phyloP scores from a whole-genome alignment of 1,284 basidiomycete genomes.

The Puccinia brachypodii region DNA sequence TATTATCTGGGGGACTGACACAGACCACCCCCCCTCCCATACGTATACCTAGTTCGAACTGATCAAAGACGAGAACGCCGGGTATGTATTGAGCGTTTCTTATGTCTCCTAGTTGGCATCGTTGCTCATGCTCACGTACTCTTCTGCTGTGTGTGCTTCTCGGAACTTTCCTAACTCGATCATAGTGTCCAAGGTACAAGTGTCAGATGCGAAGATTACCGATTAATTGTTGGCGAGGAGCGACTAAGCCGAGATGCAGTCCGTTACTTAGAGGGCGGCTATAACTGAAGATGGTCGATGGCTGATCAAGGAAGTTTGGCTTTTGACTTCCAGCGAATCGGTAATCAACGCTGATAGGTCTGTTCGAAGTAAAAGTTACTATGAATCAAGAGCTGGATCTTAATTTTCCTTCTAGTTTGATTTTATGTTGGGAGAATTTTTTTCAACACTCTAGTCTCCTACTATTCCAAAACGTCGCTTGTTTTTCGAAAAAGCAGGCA shows the following conservation, averaged over 20 bases:
- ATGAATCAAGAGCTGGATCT: neutral
- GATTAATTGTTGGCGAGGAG: conserved; percentile 29
- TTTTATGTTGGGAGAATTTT: neutral
- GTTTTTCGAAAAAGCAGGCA: conserved; percentile 1
- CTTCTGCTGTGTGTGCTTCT: neutral
- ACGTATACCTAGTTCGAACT: conserved; percentile 14
- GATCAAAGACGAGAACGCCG: conserved; percentile 35
- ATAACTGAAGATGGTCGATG: neutral
- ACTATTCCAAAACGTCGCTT: neutral
- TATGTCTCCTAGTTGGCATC: neutral
- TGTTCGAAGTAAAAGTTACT: neutral
- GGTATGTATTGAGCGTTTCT: neutral
- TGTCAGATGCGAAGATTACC: conserved; percentile 34
- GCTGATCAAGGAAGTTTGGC: neutral
- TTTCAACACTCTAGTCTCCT: neutral
- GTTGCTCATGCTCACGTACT: neutral
- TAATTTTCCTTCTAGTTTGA: neutral
- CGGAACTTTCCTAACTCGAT: neutral
- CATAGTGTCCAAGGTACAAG: conserved; percentile 5
- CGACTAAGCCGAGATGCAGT: conserved; percentile 27
- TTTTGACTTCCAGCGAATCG: neutral
- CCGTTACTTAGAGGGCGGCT: neutral
- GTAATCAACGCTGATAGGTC: neutral
- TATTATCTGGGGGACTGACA: neutral
- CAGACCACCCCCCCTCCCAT: no score